Evolutionary conservation across 176 grass and related monocot species (phyloP).

Genomic region (Cenchrus americanus): DNA sequence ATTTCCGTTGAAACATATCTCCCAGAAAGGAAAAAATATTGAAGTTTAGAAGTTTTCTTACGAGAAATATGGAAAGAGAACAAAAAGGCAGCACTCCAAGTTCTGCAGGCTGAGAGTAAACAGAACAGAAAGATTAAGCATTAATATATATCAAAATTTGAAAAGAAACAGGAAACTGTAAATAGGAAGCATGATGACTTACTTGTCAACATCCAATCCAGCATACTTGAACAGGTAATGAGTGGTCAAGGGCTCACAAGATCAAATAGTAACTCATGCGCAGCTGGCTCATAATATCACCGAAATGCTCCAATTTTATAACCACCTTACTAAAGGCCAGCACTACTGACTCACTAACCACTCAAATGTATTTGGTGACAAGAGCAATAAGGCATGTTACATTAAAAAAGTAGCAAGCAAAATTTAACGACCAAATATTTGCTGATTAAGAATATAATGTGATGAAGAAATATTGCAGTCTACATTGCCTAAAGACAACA

Average conservation of each 20-base stretch:
- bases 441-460: background rate
- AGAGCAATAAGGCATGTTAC: background rate
- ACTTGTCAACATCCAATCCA: conserved; percentile 95
- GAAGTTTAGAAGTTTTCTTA: conserved; percentile 57
- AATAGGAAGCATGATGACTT: conserved; percentile 50
- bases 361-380: conserved; percentile 8
- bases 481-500: conserved; percentile 15
- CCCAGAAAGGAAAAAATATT: conserved; percentile 11
- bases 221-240: conserved; percentile 98
- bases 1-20: conserved; percentile 30
- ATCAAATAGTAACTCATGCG: conserved; percentile 9
- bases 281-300: conserved; percentile 10
- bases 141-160: conserved; percentile 30
- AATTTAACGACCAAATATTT: background rate
- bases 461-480: background rate
- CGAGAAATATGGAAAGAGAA: conserved; percentile 99
- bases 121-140: conserved; percentile 34
- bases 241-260: conserved; percentile 79
- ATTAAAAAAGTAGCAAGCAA: background rate
- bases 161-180: background rate
- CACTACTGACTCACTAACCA: background rate
- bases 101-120: conserved; percentile 80
- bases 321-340: background rate
- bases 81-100: conserved; percentile 98
- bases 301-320: conserved; percentile 21